phyloP scores from a whole-genome alignment of 1,284 basidiomycete genomes.

The Macrocystidia cucumis region DNA sequence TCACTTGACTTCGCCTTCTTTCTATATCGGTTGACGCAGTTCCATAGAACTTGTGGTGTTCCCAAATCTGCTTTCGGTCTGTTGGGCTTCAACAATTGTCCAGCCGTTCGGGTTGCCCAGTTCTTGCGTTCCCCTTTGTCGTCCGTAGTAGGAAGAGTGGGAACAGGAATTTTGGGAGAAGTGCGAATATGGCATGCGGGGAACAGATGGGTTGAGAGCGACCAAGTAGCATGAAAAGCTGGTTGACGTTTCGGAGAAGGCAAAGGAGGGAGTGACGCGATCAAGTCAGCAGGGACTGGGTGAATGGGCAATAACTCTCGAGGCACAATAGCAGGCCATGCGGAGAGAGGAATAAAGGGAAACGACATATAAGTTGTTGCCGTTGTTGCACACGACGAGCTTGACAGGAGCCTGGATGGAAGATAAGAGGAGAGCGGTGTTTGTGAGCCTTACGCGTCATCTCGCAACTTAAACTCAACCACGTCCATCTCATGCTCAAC shows the following conservation, averaged over 20 bases:
- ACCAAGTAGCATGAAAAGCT: slow-evolving; percentile 23
- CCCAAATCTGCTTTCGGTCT: slow-evolving; percentile 19
- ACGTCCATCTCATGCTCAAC: too few species aligned
- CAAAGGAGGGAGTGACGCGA: slow-evolving; percentile 17
- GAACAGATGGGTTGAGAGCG: slow-evolving; percentile 60
- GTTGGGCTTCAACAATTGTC: slow-evolving; percentile 18
- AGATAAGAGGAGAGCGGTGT: too few species aligned
- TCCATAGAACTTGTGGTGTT: slow-evolving; percentile 40
- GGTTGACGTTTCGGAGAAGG: slow-evolving; percentile 27
- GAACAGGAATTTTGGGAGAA: slow-evolving; percentile 35
- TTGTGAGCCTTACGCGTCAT: too few species aligned
- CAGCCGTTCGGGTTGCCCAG: slow-evolving; percentile 13
- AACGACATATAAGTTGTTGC: too few species aligned
- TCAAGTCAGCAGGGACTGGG: slow-evolving; percentile 27
- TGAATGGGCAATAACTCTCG: slow-evolving; percentile 25
- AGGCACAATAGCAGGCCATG: slow-evolving; percentile 18
- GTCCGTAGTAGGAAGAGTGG: slow-evolving; percentile 23
- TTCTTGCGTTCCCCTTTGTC: too few species aligned
- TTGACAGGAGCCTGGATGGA: too few species aligned
- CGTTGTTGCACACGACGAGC: too few species aligned
- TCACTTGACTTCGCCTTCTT: slow-evolving; percentile 16
- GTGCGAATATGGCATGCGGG: slow-evolving; percentile 64
- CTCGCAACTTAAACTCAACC: too few species aligned
- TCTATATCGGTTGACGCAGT: slow-evolving; percentile 49
- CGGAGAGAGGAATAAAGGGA: too few species aligned